Conservation (phyloP, 1,139 yeast species). For the Saccharomyces pastorianus region DNA sequence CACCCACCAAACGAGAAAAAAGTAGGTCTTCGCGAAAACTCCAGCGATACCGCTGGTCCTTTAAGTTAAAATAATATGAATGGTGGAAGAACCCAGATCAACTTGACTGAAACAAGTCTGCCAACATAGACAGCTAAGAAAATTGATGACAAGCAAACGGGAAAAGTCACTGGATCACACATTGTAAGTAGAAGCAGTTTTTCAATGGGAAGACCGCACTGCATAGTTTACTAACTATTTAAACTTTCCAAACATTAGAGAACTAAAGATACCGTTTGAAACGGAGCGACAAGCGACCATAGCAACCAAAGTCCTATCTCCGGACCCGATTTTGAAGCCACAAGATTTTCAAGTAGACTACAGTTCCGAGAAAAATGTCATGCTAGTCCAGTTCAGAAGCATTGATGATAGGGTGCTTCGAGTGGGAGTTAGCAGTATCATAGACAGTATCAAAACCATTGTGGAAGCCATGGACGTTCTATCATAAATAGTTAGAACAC, state of each 20-base stretch:
- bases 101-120: background rate
- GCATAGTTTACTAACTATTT: background rate
- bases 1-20: background rate
- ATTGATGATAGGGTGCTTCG: constrained; percentile 57
- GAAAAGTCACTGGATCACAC: constrained; percentile 9
- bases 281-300: constrained; percentile 51
- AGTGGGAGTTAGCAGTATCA: constrained; percentile 59
- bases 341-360: constrained; percentile 47
- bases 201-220: background rate
- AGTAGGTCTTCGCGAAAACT: background rate
- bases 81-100: background rate
- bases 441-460: constrained; percentile 60
- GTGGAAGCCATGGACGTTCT: constrained; percentile 65
- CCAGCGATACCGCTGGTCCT: background rate
- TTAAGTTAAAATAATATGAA: background rate
- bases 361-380: constrained; percentile 25
- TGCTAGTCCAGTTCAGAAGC: constrained; percentile 44
- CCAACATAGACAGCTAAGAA: no score
- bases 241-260: constrained; percentile 22
- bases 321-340: constrained; percentile 73
- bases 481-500: constrained; percentile 20
- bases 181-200: constrained; percentile 8
- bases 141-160: background rate
- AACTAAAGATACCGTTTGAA: constrained; percentile 55
- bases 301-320: constrained; percentile 51